Base-by-base conservation (phyloP, 1,284 basidiomycete genomes). In the Sporisorium exsertum region DNA sequence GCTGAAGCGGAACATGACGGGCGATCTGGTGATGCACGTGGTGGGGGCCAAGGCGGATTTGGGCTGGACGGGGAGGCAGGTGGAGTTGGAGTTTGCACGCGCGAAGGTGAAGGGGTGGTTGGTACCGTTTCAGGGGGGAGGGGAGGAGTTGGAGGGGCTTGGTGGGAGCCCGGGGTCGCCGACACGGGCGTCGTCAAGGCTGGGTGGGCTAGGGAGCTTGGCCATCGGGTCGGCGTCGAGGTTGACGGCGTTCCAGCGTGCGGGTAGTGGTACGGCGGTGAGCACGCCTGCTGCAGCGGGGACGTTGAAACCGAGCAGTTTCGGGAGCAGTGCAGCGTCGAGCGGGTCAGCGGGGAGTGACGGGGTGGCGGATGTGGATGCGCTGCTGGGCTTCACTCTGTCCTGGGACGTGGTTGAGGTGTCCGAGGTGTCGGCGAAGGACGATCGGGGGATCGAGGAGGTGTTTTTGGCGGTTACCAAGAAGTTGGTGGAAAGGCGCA, bases 41-140 rank as follows among this genome's bases (percentile, higher is more conserved):
- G 94, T 95, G 74, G 94, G 94, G 67, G 90, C 94, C 68, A 96
- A 96, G 86, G 91, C 91, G 76, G 94, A 95, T 88, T 88, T 95
- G 52, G 73, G 71, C 1, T 33, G 58, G 22, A 35, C 32, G 9
- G 27, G 53, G 18, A 63, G 85, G 16, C 72, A 78, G 20, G 91
- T 95, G 66, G 91, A 92, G 10, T 87, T 91, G 52, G 92, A 93
- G 85, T 89, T 92, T 67, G 94, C 93, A 52, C 90, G 93, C 16
- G 88, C 68, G 1, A 69, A 73, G 10, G 76, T 86, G 15, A 55
- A 77, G 0, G 54, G 71, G 16, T 85, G 84, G 83, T 91, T 68
- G 91, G 91, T n/a, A 87, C 62, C 68, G 16, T 64, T 52, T 15
- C 50, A 58, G 54, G 42, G 35, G 0, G 51, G 51, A 16, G 22